Evolutionary conservation across 2,329 filamentous ascomycete species (phyloP).

Genomic region (Fusarium heterosporum): DNA sequence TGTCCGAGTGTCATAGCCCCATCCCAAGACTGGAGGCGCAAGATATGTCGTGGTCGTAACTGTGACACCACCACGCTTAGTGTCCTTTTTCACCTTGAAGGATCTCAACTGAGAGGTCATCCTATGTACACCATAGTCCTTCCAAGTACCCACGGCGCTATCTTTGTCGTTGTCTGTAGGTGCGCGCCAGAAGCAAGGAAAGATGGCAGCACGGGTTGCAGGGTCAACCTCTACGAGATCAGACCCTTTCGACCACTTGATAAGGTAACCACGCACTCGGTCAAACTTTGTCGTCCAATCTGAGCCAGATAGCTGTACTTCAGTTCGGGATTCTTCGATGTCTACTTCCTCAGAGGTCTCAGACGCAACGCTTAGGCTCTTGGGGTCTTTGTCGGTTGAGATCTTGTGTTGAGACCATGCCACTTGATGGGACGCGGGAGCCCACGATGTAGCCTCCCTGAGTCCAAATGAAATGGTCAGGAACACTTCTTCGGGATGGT

Average conservation of each 20-base stretch:
- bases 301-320: background rate
- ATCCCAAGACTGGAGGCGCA: slow-evolving; percentile 15
- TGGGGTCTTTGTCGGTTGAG: background rate
- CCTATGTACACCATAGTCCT: slow-evolving; percentile 12
- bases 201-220: background rate
- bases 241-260: background rate
- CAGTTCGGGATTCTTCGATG: background rate
- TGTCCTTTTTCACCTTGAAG: background rate
- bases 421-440: background rate
- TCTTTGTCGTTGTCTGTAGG: slow-evolving; percentile 19
- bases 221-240: slow-evolving; percentile 2
- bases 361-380: fast-evolving
- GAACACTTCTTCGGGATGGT: background rate
- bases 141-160: background rate
- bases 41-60: slow-evolving; percentile 1
- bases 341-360: background rate
- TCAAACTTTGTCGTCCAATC: slow-evolving; percentile 1
- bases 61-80: background rate
- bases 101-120: slow-evolving; percentile 21
- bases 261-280: slow-evolving; percentile 12
- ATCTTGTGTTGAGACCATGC: slow-evolving; percentile 23
- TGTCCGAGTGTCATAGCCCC: slow-evolving; percentile 13
- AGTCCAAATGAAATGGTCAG: background rate
- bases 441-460: background rate
- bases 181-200: slow-evolving; percentile 22